phyloP scores from a whole-genome alignment of 2,329 filamentous ascomycete genomes.

The Hypomyces rosellus region DNA sequence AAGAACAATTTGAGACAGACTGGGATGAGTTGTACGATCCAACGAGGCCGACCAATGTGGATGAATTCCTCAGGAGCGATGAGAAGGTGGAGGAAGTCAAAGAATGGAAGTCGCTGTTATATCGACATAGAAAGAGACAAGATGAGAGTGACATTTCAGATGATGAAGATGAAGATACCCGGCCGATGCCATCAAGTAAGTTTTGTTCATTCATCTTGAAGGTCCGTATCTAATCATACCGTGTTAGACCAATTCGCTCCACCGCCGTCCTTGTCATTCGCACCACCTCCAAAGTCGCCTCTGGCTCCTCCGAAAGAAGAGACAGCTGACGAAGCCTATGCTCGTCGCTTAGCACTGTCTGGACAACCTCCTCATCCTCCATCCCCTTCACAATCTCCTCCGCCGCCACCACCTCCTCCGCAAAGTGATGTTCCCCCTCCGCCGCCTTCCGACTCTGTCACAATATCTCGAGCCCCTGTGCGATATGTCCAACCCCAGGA shows the following conservation, averaged over 20 bases:
- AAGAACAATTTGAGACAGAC: slow-evolving; percentile 57
- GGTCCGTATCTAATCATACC: not conserved
- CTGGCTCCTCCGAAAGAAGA: slow-evolving; percentile 48
- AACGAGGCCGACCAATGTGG: slow-evolving; percentile 71
- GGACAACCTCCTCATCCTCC: slow-evolving; percentile 28
- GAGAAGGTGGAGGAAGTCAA: slow-evolving; percentile 73
- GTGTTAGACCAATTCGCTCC: slow-evolving; percentile 53
- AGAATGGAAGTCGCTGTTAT: slow-evolving; percentile 80
- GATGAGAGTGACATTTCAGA: slow-evolving; percentile 33
- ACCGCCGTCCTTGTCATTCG: slow-evolving; percentile 49
- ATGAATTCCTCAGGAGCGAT: slow-evolving; percentile 77
- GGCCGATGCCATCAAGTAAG: slow-evolving; percentile 28
- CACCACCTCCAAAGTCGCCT: slow-evolving; percentile 47
- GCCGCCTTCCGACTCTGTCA: slow-evolving; percentile 40
- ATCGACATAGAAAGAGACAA: slow-evolving; percentile 56
- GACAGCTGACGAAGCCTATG: slow-evolving; percentile 65
- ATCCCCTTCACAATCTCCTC: slow-evolving; percentile 16
- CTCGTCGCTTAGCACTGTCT: slow-evolving; percentile 54
- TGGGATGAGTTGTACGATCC: slow-evolving; percentile 94
- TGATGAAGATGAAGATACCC: slow-evolving; percentile 31
- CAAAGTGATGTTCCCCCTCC: slow-evolving; percentile 15
- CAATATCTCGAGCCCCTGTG: slow-evolving; percentile 72
- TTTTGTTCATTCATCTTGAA: not conserved
- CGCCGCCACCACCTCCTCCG: slow-evolving; percentile 11
- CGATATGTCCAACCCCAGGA: slow-evolving; percentile 49